Evolutionary conservation across 371 early-diverging fungal species (phyloP).

Genomic region (Funneliformis caledonium): DNA sequence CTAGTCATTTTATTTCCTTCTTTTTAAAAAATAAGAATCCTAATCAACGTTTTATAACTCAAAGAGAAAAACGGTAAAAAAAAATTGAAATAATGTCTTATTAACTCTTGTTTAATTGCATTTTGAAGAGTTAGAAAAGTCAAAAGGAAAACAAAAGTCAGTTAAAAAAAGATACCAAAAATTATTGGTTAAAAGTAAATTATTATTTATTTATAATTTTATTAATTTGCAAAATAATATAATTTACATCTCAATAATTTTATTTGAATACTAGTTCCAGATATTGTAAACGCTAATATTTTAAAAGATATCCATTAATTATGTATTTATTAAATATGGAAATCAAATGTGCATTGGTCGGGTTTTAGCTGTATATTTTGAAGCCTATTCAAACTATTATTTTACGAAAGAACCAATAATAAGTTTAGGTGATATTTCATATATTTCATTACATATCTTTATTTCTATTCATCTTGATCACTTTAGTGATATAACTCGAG

Average conservation of each 20-base stretch:
- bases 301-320: background rate
- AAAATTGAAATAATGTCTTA: background rate
- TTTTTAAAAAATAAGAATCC: background rate
- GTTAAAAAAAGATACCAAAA: background rate
- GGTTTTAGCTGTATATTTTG: slow-evolving; percentile 2
- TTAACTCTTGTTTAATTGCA: background rate
- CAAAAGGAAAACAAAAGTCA: background rate
- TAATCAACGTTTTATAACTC: background rate
- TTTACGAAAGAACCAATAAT: background rate
- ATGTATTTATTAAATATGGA: background rate
- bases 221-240: background rate
- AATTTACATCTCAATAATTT: background rate
- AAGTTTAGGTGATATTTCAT: background rate
- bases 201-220: background rate
- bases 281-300: slow-evolving; percentile 8
- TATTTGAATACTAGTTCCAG: background rate
- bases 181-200: background rate
- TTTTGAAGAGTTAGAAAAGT: background rate
- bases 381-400: background rate
- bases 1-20: background rate
- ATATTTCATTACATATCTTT: slow-evolving; percentile 8
- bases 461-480: background rate
- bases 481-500: background rate
- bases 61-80: background rate
- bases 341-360: background rate